Evolutionary conservation across 495 filamentous ascomycete genomes (phyloP), one percentile per base, ranked within the genome.

Genomic region (Tuber calosporum): DNA sequence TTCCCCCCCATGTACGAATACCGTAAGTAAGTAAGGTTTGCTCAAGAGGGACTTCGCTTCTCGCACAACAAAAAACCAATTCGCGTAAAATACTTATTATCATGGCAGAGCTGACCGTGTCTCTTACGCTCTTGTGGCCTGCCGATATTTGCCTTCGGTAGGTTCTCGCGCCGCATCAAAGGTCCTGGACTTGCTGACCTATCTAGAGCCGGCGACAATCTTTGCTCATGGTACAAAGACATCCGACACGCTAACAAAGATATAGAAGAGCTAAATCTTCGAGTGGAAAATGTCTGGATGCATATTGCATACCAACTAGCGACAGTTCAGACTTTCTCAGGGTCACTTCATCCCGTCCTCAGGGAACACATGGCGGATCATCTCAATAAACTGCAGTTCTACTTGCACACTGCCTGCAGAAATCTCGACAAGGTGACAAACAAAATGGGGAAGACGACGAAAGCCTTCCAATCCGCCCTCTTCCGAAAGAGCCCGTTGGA

Each of bases 271-370:
- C 81, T 79, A 43, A 73, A 79, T 3, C 38, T 84, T 19, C 74
- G 78, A 1, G 69, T 86, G 9, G 77, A 85, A 68, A 82, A 72
- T 37, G 71, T 81, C 72, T 86, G 84, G 83, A 69, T 74, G 2
- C 76, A 77, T 48, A 79, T 78, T 37, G 82, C 70, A 30, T 68
- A 72, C 45, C 82, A 86, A 70, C 71, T 86, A 19, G 67, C 81
- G 22, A 83, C 85, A 69, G 58, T 85, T 38, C 74, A 75, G 30
- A 77, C 78, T 20, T 75, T 84, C 26, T 74, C 79, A n/a, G 22
- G 82, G 22, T 74, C 70, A 11, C 80, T 86, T 42, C 81, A 83
- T 38, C 78, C 83, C 17, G 81, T 82, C 9, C 81, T 83, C 66
- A 82, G 81, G 69, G 62, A 62, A 38, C 77, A 83, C 34, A 81